Evolutionary conservation across 2,329 filamentous ascomycete species (phyloP).

Genomic region (Aspergillus thermomutatus): DNA sequence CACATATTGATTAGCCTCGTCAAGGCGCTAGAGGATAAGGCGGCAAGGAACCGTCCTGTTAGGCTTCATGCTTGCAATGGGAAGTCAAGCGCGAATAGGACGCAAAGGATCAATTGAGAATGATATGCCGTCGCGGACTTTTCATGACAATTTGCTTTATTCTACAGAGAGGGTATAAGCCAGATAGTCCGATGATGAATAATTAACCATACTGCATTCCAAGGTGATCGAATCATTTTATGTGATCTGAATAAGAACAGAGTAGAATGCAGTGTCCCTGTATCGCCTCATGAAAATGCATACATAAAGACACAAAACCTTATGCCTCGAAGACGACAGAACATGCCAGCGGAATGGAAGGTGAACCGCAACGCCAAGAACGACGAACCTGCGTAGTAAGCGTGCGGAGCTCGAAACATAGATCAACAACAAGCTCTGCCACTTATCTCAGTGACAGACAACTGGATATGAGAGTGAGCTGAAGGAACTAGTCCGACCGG

Average conservation of each 20-base stretch:
- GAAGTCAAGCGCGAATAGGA: too few species aligned
- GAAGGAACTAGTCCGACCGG: slow-evolving; percentile 21
- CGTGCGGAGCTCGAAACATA: slow-evolving; percentile 12
- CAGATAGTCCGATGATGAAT: neutral
- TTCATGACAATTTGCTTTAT: neutral
- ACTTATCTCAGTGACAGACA: neutral
- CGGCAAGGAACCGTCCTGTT: neutral
- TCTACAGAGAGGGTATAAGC: neutral
- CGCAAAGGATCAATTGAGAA: neutral
- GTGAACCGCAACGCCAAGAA: slow-evolving; percentile 21
- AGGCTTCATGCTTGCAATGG: neutral
- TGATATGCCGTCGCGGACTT: neutral
- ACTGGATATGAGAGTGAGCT: neutral
- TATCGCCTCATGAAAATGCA: neutral
- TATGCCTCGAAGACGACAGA: neutral
- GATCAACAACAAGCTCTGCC: neutral
- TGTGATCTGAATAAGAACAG: neutral
- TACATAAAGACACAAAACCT: neutral
- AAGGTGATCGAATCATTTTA: neutral
- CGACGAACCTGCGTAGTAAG: slow-evolving; percentile 24
- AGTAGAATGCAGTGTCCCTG: neutral
- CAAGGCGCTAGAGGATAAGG: neutral
- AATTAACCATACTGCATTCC: neutral
- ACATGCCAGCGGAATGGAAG: slow-evolving; percentile 2
- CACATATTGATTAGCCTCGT: neutral